Conservation (phyloP, 768 basidiomycete genomes). For the Rhodocollybia butyracea region DNA sequence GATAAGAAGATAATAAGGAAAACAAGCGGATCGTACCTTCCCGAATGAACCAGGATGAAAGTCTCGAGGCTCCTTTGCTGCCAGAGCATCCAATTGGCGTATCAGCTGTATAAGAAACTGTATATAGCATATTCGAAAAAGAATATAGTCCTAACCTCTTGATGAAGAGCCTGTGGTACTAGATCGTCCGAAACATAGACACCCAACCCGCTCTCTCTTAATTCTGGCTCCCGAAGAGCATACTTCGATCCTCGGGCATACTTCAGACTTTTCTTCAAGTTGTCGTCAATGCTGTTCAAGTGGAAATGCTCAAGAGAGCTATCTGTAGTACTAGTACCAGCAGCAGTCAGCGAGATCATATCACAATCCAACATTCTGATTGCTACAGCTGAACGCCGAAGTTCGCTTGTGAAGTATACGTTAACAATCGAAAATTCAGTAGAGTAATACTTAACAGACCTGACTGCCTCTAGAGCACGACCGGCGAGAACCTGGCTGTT, state of each 20-base stretch:
- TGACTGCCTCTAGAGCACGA: neutral
- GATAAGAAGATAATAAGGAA: neutral
- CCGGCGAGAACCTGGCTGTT: neutral
- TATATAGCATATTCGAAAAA: neutral
- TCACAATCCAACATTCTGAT: neutral
- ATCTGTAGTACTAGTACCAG: too few relatives aligned
- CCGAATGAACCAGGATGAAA: slow-evolving; percentile 14
- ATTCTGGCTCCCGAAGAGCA: neutral
- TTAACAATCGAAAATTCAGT: neutral
- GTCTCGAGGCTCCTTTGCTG: too few relatives aligned
- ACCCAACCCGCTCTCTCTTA: neutral
- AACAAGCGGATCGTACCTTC: neutral
- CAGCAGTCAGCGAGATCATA: neutral
- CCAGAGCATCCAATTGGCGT: slow-evolving; percentile 10
- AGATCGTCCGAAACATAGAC: slow-evolving; percentile 8
- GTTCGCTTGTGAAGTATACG: neutral
- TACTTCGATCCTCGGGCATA: slow-evolving; percentile 1
- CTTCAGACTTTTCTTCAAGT: neutral
- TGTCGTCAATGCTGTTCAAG: neutral
- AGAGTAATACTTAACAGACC: neutral
- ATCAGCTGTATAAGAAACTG: slow-evolving; percentile 5
- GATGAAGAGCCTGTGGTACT: slow-evolving; percentile 13
- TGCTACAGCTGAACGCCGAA: neutral
- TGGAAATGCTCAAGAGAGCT: neutral
- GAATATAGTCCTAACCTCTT: slow-evolving; percentile 8